Percentiles rank a stretch among this genome's conserved stretches.
Conservation (phyloP, 139 green algal species). For the Picochlorum sp. region DNA sequence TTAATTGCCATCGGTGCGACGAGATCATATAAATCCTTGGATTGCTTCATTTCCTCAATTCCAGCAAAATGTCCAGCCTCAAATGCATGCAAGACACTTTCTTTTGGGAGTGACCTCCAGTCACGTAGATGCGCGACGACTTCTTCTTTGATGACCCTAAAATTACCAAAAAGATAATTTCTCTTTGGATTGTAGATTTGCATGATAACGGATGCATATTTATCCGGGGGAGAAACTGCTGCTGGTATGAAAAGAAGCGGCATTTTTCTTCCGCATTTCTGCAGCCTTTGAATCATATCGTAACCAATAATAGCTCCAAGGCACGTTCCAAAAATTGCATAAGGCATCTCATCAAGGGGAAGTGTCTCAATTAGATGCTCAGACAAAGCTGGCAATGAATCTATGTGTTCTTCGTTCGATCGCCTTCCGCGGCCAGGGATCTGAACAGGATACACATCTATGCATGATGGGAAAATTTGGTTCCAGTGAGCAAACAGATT, state of each 20-base stretch:
- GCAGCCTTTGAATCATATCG: slow-evolving; percentile 20
- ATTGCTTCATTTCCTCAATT: slow-evolving; percentile 38
- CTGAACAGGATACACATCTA: slow-evolving; percentile 40
- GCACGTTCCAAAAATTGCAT: slow-evolving; percentile 38
- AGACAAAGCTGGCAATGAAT: slow-evolving; percentile 10
- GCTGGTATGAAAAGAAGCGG: slow-evolving; percentile 31
- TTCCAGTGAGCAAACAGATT: slow-evolving; percentile 37
- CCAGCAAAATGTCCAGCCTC: slow-evolving; percentile 37
- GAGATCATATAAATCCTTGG: slow-evolving; percentile 31
- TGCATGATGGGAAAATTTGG: slow-evolving; percentile 29
- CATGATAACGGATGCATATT: slow-evolving; percentile 32
- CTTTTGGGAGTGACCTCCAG: slow-evolving; percentile 19
- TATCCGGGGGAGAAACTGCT: slow-evolving; percentile 35
- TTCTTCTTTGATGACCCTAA: slow-evolving; percentile 10
- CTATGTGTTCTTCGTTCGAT: slow-evolving; percentile 12
- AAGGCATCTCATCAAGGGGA: slow-evolving; percentile 34
- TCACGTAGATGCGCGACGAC: slow-evolving; percentile 20
- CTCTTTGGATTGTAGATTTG: slow-evolving; percentile 24
- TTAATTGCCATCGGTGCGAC: slow-evolving; percentile 38
- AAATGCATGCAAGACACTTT: slow-evolving; percentile 29
- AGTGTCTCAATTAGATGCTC: slow-evolving; percentile 15
- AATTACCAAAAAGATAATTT: too few relatives aligned
- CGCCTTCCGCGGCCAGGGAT: slow-evolving; percentile 32
- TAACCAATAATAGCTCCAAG: slow-evolving; percentile 40
- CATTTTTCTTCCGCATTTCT: slow-evolving; percentile 2